A percentile compares a stretch with the other conserved stretches of the same genome.
These are phyloP conservation scores for Saturnispora quitensis DNA, from an alignment of 805 yeast genomes.

Conservation along the genomic window DNA sequence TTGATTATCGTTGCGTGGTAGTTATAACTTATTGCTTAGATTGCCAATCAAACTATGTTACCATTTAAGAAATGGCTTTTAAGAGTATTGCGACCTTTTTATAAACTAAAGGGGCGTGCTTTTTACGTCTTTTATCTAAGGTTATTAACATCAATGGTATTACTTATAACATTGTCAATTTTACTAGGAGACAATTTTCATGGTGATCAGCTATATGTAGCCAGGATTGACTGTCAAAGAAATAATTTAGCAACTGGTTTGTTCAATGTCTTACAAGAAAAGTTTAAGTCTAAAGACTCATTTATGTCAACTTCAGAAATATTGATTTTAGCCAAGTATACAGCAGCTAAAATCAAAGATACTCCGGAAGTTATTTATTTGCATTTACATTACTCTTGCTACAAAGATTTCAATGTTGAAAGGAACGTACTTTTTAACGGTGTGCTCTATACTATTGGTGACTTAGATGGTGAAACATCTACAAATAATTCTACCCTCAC, in stretches of 20 bases:
- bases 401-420: conserved; percentile 29
- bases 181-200: neutral
- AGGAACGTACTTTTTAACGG: conserved; percentile 6
- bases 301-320: conserved; percentile 43
- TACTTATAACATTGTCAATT: neutral
- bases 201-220: conserved; percentile 4
- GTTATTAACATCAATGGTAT: conserved; percentile 4
- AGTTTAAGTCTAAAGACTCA: conserved; percentile 16
- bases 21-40: neutral
- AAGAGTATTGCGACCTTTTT: conserved; percentile 17
- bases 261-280: conserved; percentile 33
- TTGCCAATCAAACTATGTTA: neutral
- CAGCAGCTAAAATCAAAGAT: conserved; percentile 34
- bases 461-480: neutral
- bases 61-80: neutral
- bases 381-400: conserved; percentile 37
- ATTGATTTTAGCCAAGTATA: conserved; percentile 35
- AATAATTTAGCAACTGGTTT: conserved; percentile 46
- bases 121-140: conserved; percentile 17
- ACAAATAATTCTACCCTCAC: conserved; percentile 5
- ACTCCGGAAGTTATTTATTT: conserved; percentile 42
- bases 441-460: neutral
- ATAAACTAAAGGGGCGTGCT: conserved; percentile 22
- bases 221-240: conserved; percentile 40
- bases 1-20: neutral